Base-by-base conservation (phyloP, 2,329 filamentous ascomycete genomes). In the Nothomitra cinnamomea region DNA sequence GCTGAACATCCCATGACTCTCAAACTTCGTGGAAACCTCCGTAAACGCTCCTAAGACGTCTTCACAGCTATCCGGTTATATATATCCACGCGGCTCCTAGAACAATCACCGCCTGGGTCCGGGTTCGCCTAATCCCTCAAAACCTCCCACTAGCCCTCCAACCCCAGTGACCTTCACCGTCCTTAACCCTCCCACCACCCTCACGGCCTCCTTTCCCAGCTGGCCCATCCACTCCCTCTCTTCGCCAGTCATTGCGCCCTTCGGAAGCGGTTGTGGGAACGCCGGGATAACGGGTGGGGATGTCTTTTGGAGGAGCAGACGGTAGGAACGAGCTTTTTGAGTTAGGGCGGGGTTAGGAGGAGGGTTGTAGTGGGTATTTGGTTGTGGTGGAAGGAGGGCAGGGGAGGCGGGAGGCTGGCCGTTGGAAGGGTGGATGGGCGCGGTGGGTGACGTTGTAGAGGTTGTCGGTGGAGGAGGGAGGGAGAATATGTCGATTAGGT, bases 401-500 rank as follows among this genome's bases (percentile, higher is more conserved):
- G 48, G 48, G 12, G 25, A 32, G 22, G 10, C 13, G 17, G 15
- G 48, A 3, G 5, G 17, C 22, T 51, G 32, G 49, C 19, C 21
- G 25, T 36, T 4, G 32, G 3, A 51, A 13, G 24, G 3, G 28
- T 21, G 22, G 49, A 3, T 51, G 45, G 12, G 22, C 2, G 45
- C 15, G 28, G 49, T 36, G 24, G 49, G 24, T 41, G 49, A 6
- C 10, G 19, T 25, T 2, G 50, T 15, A 8, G 50, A 24, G 3
- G 32, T 32, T 32, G 28, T 10, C 10, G 28, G 28, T 32, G 28
- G 17, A 45, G 38, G 10, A 6, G 36, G 52, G 19, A 53, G 52
- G 17, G 52, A 40, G 41, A 53, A 53, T 25, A 53, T 53, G 21
- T 53, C 52, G 41, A 53, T 53, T 22, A 53, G 40, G 19, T 53